A percentile compares a stretch with the other conserved stretches of the same genome.
Conservation (phyloP, 345 rosid species). For the Linum tenue region DNA sequence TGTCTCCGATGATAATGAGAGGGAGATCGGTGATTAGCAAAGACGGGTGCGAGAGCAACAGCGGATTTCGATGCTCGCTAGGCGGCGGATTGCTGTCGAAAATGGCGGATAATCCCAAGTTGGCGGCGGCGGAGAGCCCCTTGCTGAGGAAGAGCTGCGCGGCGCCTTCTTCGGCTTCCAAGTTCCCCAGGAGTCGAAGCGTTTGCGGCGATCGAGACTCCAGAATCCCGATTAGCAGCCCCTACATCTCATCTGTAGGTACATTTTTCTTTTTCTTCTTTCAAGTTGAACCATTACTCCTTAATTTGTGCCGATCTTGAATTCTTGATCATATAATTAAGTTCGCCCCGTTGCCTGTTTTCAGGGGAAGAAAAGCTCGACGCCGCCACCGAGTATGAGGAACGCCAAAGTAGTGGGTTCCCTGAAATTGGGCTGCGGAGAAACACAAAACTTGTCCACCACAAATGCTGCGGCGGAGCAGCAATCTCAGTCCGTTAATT, state of each 20-base stretch:
- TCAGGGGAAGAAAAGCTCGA: conserved; percentile 47
- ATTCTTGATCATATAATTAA: not conserved
- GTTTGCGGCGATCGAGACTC: conserved; percentile 49
- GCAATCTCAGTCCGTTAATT: conserved; percentile 26
- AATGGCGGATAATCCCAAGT: conserved; percentile 41
- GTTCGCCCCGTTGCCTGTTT: not conserved
- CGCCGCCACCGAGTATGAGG: conserved; percentile 41
- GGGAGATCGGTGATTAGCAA: conserved; percentile 23
- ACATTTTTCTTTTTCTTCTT: conserved; percentile 33
- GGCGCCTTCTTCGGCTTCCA: conserved; percentile 39
- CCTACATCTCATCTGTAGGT: conserved; percentile 89
- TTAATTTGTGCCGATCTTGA: not conserved
- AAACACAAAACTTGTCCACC: conserved; percentile 16
- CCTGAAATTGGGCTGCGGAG: conserved; percentile 23
- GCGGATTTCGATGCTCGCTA: conserved; percentile 49
- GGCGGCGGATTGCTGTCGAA: conserved; percentile 71
- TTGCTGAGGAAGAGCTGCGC: conserved; percentile 70
- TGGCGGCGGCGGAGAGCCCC: conserved; percentile 28
- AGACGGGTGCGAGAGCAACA: conserved; percentile 24
- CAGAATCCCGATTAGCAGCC: conserved; percentile 36
- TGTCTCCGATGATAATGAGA: conserved; percentile 49
- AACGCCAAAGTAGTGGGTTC: conserved; percentile 27
- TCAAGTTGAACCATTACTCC: not conserved
- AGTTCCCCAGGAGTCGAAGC: conserved; percentile 72
- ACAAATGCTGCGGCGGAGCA: conserved; percentile 17